Evolutionary conservation across 2,329 filamentous ascomycete species (phyloP).

Genomic region (Cladorrhinum sp.): DNA sequence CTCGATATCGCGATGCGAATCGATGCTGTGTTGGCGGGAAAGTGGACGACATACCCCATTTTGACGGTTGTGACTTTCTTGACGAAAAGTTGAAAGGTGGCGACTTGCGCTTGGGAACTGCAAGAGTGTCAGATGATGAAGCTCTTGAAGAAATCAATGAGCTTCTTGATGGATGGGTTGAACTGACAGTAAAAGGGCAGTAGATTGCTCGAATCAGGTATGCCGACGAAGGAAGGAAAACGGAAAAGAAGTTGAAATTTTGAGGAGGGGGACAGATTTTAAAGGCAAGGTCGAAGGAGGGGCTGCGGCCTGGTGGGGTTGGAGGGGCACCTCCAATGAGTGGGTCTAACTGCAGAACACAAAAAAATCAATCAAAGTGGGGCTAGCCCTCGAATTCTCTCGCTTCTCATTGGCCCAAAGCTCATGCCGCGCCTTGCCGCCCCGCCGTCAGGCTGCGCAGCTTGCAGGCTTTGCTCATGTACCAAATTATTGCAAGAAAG

Average conservation of each 20-base stretch:
- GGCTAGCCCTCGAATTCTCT: constrained; percentile 25
- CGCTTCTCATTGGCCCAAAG: constrained; percentile 3
- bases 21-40: not conserved
- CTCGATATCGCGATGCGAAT: not conserved
- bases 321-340: constrained; percentile 1
- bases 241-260: constrained; percentile 21
- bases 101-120: constrained; percentile 25
- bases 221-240: constrained; percentile 29
- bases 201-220: constrained; percentile 31
- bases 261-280: constrained; percentile 29
- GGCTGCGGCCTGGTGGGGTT: constrained; percentile 24
- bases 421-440: constrained; percentile 24
- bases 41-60: constrained; percentile 28
- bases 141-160: constrained; percentile 7
- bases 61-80: constrained; percentile 23
- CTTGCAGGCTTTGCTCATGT: constrained; percentile 14
- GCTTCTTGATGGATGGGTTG: constrained; percentile 10
- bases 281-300: constrained; percentile 26
- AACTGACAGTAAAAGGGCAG: constrained; percentile 27
- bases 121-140: constrained; percentile 11
- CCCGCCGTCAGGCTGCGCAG: constrained; percentile 16
- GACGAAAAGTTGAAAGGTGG: constrained; percentile 17
- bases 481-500: not conserved
- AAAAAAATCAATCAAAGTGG: constrained; percentile 27
- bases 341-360: constrained; percentile 15